Evolutionary conservation across 2,329 filamentous ascomycete genomes (phyloP).

Genomic region (Chaetoscypha palmicola): DNA sequence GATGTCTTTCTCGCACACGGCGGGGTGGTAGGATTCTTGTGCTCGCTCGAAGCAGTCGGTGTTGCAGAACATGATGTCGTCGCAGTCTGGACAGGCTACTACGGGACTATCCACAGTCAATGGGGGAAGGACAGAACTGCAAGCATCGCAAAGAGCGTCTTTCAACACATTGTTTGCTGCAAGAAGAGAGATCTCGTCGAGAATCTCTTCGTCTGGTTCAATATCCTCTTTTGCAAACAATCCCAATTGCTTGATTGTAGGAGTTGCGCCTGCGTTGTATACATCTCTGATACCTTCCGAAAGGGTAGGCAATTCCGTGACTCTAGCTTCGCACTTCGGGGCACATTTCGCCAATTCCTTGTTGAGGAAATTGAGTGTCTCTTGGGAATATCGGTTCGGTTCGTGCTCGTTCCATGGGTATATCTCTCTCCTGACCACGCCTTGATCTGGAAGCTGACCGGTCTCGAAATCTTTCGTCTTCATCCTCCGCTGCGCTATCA

Average conservation of each 20-base stretch:
- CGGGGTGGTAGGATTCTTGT: conserved; percentile 53
- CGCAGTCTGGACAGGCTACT: conserved; percentile 53
- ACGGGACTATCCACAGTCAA: conserved; percentile 41
- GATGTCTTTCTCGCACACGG: conserved; percentile 59
- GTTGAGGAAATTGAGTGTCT: conserved; percentile 68
- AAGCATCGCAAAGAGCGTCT: conserved; percentile 84
- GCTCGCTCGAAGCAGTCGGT: conserved; percentile 52
- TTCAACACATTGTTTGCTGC: conserved; percentile 86
- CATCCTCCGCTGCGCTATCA: conserved; percentile 43
- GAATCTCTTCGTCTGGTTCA: conserved; percentile 63
- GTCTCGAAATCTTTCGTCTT: conserved; percentile 39
- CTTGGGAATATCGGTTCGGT: conserved; percentile 62
- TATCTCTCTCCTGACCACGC: conserved; percentile 62
- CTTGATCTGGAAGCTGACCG: conserved; percentile 58
- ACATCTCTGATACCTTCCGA: conserved; percentile 40
- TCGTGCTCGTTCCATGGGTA: conserved; percentile 64
- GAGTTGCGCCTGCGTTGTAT: conserved; percentile 42
- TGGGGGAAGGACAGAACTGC: conserved; percentile 64
- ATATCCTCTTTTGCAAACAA: conserved; percentile 85
- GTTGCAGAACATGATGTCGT: conserved; percentile 61
- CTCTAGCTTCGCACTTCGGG: conserved; percentile 73
- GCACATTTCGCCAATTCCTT: conserved; percentile 59
- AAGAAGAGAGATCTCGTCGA: conserved; percentile 77
- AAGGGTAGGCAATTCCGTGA: conserved; percentile 68
- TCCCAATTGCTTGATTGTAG: conserved; percentile 70